Base-by-base conservation (phyloP, 192 early-diverging fungal genomes). In the Chytriomyces confervae region DNA sequence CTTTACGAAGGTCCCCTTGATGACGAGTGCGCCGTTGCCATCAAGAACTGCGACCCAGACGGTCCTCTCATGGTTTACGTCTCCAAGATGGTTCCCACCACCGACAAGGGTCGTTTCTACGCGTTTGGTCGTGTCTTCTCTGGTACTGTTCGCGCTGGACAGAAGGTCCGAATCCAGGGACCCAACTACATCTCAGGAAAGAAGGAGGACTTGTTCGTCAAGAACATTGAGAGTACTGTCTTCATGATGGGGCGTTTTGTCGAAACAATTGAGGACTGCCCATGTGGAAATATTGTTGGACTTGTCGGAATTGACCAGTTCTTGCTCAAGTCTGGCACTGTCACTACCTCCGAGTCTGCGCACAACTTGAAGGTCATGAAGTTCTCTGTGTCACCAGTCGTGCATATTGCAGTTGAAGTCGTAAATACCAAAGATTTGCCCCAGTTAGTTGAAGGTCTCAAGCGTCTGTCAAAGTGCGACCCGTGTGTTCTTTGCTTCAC, bases 301-400 rank as follows among this genome's bases (percentile, higher is more conserved):
- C 93, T 99, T 80, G 96, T 98, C 81, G 97, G 97, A 90, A 91
- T 99, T 77, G 97, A 99, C 87, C 95, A 98, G 90, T 99, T 94
- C 93, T 89, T 99, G 91, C 92, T 98, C 86, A 99, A 99, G 92
- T 96, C 96, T 72, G 97, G 95, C 85, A 98, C 97, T 81, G 92
- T 98, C 85, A 96, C 96, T 77, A 98, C 97, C 69, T 92, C 89
- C 29, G 96, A 97, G 53, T 86, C 88, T 78, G 95, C 96, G 66
- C 94, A 99, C 92, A 98, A 98, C 92, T 85, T 98, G 89, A 95
- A 92, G 89, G 96, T 99, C 89, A 98, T 99, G 97, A 97, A 96
- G 91, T 99, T 98, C 93, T 97, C 96, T 68, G 96, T 98, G 80
- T 98, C 97, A 23, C 97, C 97, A 79, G 96, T 98, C 90, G 96